These are phyloP conservation scores for Eimeria zaria DNA, from an alignment of 169 alveolate genomes.

Conservation along the genomic window DNA sequence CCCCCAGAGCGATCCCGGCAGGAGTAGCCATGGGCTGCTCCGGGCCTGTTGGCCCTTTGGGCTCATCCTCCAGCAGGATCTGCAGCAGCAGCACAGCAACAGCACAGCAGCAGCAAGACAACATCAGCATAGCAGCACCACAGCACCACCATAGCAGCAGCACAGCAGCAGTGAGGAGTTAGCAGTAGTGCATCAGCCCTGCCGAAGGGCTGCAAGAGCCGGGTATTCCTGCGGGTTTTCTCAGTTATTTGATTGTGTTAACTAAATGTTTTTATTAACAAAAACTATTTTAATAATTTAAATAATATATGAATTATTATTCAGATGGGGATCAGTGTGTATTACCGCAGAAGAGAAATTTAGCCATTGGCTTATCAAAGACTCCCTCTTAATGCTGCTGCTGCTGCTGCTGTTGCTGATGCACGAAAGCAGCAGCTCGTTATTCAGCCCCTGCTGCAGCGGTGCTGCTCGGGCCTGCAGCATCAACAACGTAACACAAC, in stretches of 20 bases:
- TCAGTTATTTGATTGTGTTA: not conserved
- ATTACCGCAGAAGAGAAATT: conserved; percentile 46
- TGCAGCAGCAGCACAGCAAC: not conserved
- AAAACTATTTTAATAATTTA: no score
- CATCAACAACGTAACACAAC: not conserved
- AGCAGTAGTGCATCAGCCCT: not conserved
- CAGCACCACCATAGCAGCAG: not conserved
- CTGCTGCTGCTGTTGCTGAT: not conserved
- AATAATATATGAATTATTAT: not conserved
- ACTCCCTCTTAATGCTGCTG: not conserved
- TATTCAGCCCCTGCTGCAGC: not conserved
- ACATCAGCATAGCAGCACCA: not conserved
- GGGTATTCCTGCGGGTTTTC: not conserved
- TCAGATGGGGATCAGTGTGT: no score
- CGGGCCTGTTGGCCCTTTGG: not conserved
- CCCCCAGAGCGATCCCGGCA: not conserved
- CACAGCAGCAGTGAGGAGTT: not conserved
- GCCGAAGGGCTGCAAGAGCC: not conserved
- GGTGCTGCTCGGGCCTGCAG: not conserved
- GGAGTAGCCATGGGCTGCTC: not conserved
- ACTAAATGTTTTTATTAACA: no score
- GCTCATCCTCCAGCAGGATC: conserved; percentile 17
- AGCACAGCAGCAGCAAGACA: not conserved
- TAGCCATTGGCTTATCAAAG: conserved; percentile 43
- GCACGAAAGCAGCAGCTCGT: not conserved